These are phyloP conservation scores for Magnolia officinalis DNA, from an alignment of 164 flowering plant species.

Conservation along the genomic window DNA sequence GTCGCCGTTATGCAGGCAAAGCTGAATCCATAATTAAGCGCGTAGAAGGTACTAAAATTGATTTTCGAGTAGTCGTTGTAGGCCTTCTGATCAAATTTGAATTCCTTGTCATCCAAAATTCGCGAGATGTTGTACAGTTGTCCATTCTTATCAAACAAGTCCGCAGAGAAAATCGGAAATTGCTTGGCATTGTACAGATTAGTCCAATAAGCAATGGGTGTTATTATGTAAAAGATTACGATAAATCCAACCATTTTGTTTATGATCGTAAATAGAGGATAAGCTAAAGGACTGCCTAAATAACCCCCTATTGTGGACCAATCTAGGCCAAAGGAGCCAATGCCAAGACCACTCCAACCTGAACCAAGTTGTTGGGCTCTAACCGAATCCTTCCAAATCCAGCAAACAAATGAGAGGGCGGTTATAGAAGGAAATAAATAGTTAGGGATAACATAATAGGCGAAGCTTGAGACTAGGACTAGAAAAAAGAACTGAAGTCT, in stretches of 20 bases:
- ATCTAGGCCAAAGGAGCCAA: constrained; percentile 56
- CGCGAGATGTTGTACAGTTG: constrained; percentile 30
- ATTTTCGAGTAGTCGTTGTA: constrained; percentile 47
- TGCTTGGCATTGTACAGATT: constrained; percentile 43
- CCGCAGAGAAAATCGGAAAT: constrained; percentile 51
- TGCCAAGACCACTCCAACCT: constrained; percentile 48
- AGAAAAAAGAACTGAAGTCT: constrained; percentile 58
- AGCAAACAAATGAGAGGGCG: constrained; percentile 52
- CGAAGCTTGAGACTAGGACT: constrained; percentile 45
- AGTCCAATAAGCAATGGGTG: constrained; percentile 53
- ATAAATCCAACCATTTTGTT: constrained; percentile 41
- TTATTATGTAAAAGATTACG: constrained; percentile 29
- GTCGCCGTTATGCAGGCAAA: constrained; percentile 54
- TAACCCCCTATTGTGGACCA: constrained; percentile 52
- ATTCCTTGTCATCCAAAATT: constrained; percentile 25
- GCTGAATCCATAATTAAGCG: constrained; percentile 37
- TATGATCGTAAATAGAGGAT: constrained; percentile 47
- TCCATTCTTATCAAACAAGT: constrained; percentile 40
- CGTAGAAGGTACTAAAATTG: constrained; percentile 45
- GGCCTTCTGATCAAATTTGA: constrained; percentile 26
- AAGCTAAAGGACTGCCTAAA: constrained; percentile 51
- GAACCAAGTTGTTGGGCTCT: constrained; percentile 63
- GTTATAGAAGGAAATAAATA: constrained; percentile 54
- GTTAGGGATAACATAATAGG: constrained; percentile 24
- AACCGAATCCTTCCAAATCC: constrained; percentile 36